phyloP scores from a whole-genome alignment of 2,329 filamentous ascomycete species.

The Dissoconium aciculare region DNA sequence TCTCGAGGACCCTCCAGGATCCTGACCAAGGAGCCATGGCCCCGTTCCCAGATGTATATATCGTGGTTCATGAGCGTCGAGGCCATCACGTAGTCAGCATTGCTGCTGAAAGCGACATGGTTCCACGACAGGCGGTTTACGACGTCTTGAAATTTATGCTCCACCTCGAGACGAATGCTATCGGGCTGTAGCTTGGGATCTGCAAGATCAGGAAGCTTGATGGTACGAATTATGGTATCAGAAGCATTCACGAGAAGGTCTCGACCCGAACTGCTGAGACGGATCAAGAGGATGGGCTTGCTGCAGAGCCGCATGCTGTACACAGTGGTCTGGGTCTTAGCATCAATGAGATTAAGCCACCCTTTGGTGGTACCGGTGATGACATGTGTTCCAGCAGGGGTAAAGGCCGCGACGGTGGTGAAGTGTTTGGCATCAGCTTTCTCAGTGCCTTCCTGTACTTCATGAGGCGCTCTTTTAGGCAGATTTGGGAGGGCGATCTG shows the following conservation, averaged over 20 bases:
- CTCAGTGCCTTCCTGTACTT: slow-evolving; percentile 58
- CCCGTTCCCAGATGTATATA: slow-evolving; percentile 94
- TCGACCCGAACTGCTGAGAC: slow-evolving; percentile 68
- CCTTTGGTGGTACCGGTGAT: slow-evolving; percentile 89
- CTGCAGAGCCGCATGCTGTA: slow-evolving; percentile 80
- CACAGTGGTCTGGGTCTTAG: slow-evolving; percentile 63
- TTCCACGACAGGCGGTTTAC: slow-evolving; percentile 95
- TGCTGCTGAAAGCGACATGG: slow-evolving; percentile 86
- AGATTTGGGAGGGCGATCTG: slow-evolving; percentile 59
- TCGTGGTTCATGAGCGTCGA: slow-evolving; percentile 98
- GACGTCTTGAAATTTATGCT: slow-evolving; percentile 97
- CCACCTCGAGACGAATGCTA: slow-evolving; percentile 75
- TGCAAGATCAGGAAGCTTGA: slow-evolving; percentile 65
- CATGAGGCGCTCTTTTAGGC: slow-evolving; percentile 57
- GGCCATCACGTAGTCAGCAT: slow-evolving; percentile 88
- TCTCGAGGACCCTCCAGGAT: slow-evolving; percentile 95
- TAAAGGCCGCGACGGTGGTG: slow-evolving; percentile 86
- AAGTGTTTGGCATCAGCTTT: slow-evolving; percentile 93
- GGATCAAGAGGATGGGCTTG: slow-evolving; percentile 75
- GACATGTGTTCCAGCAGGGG: slow-evolving; percentile 70
- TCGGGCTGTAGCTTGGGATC: slow-evolving; percentile 57
- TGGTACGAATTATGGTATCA: slow-evolving; percentile 86
- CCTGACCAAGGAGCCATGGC: slow-evolving; percentile 83
- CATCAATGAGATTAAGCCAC: slow-evolving; percentile 88
- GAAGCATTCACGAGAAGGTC: slow-evolving; percentile 85